These are phyloP conservation scores for Taphrina populina DNA, from an alignment of 1,139 yeast species.

Conservation along the genomic window DNA sequence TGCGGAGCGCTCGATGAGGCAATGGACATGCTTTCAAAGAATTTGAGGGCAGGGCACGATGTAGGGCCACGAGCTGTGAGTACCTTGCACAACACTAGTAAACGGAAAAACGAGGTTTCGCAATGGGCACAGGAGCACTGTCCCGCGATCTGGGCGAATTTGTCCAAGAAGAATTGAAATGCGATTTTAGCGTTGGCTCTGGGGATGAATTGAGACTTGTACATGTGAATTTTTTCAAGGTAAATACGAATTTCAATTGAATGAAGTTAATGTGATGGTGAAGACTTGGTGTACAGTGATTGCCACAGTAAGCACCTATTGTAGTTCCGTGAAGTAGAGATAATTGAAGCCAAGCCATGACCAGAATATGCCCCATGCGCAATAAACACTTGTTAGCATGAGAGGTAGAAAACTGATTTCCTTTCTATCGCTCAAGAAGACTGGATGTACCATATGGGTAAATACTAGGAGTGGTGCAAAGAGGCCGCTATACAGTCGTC, in stretches of 20 bases:
- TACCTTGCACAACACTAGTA: conserved; percentile 18
- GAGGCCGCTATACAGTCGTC: conserved; percentile 66
- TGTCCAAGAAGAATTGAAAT: background rate
- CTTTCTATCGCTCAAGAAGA: conserved; percentile 33
- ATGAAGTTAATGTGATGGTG: too few species aligned
- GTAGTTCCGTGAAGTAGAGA: conserved; percentile 15
- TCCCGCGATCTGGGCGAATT: conserved; percentile 13
- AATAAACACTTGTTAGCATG: conserved; percentile 80
- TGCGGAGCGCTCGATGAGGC: conserved; percentile 6
- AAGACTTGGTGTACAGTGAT: too few species aligned
- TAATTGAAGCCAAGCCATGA: conserved; percentile 74
- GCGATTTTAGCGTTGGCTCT: too few species aligned
- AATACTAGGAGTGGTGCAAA: conserved; percentile 61
- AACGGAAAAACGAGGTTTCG: background rate
- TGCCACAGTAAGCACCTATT: background rate
- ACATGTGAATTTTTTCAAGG: too few species aligned
- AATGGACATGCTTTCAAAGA: conserved; percentile 4
- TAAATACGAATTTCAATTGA: too few species aligned
- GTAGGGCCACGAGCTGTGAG: conserved; percentile 17
- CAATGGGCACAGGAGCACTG: conserved; percentile 23
- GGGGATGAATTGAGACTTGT: too few species aligned
- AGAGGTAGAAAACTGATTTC: conserved; percentile 65
- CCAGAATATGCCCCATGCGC: conserved; percentile 78
- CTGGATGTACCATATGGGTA: conserved; percentile 35
- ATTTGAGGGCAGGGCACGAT: background rate